Base-by-base conservation (phyloP, 2,329 filamentous ascomycete species). In the Pseudogymnoascus sp. region DNA sequence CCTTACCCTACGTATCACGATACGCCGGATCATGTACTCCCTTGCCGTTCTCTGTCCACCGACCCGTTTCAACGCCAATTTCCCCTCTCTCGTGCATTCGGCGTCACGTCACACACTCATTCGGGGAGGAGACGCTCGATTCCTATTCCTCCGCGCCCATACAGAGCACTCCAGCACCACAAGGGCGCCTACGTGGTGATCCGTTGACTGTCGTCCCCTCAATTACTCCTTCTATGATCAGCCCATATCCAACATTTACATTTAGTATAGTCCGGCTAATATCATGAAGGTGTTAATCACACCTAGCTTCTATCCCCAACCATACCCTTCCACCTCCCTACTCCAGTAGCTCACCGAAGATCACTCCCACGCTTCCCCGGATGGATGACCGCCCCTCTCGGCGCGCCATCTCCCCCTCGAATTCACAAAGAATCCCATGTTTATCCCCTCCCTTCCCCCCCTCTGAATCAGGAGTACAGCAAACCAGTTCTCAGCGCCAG, bases 1-100 rank as follows among this genome's bases (percentile, higher is more conserved):
- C 47, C 28, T 42, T 16, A 53, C 23, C 23, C 47, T 53, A 53
- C 21, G 44, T 28, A 50, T 50, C 44, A n/a, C 44, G 44, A 50
- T 50, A 25, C 44, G 44, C 23, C 23, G 7, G 21, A n/a, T 12
- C 44, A 50, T 25, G 44, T 50, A 50, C 44, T 21, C 21, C 44
- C 44, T 50, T 25, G 12, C 23, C 44, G 18, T n/a, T 25, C 11
- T 14, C 21, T 50, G 44, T 25, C 44, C 44, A 28, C 21, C 44
- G 14, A 28, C 44, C 44, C 44, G 44, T 50, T 28, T 47, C 42
- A 47, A 50, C 21, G 3, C 44, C 12, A 23, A 25, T 25, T 31
- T 31, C 47, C 47, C 47, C 47, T 53, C 47, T 53, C 47, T 53
- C 25, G 47, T 53, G 47, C 47, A 53, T 53, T 53, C 25, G 47